Base-by-base conservation (phyloP, 225 moss, liverwort and hornwort genomes). In the Marchantia paleacea region DNA sequence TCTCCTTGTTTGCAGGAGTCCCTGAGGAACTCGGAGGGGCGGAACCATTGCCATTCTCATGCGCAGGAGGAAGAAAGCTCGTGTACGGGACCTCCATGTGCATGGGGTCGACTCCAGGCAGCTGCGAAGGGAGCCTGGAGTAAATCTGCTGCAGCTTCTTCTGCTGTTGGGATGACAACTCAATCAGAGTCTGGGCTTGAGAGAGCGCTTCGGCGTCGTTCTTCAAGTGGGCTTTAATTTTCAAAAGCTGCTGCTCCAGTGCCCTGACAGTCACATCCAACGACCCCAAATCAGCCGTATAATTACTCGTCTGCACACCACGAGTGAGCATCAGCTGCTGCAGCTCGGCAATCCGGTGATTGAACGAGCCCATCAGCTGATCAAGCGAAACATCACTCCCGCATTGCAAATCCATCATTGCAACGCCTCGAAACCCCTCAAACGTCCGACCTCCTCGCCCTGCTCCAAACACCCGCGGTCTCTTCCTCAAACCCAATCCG, bases 91-190 rank as follows among this genome's bases (percentile, higher is more conserved):
- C 54, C 55, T 90, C 90, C 82, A 90, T 83, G 24, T 82, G 89
- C 50, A 87, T 64, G 16, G 78, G 65, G 25, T 95, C 90, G 71
- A 79, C 89, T 61, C 93, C 92, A 55, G 93, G 95, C 85, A 97
- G 86, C 29, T 91, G 91, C 61, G 87, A 75, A 55, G 95, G 95
- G 69, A 97, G 85, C 81, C 90, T 85, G 31, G 87, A 83, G 78
- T 80, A 86, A 71, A 93, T 93, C 64, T 93, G 86, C 79, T 94
- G 92, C 50, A 95, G 69, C 58, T 90, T 97, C 75, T 84, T 75
- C 55, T 89, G 86, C 84, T 97, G 95, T 55, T 87, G 93, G 55
- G 85, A 89, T 81, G 85, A 90, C 26, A 93, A 76, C 64, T 93
- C 92, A 67, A 86, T 77, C 53, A 92, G 67, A 69, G 80, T 93